Percentiles rank a stretch among this genome's conserved stretches.
phyloP scores from a whole-genome alignment of 192 early-diverging fungal species.

The Fimicolochytrium jonesii region DNA sequence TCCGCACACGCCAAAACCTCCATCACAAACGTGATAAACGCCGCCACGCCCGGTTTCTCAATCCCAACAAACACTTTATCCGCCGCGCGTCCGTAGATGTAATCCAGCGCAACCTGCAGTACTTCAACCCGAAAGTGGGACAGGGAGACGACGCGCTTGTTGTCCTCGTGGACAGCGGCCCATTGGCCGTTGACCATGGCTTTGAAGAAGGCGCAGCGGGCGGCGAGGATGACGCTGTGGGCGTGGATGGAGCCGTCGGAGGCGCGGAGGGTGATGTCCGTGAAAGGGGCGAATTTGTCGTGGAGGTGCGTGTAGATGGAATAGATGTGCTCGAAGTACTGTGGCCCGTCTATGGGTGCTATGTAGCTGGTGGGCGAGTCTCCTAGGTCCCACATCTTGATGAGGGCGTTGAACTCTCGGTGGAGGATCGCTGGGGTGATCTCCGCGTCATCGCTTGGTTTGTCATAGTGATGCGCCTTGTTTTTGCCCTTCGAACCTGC shows the following conservation, averaged over 20 bases:
- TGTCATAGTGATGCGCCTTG: too few relatives aligned
- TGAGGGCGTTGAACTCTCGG: conserved; percentile 12
- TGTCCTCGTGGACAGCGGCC: conserved; percentile 3
- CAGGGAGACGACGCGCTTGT: conserved; percentile 38
- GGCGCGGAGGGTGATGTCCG: neutral
- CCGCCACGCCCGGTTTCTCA: conserved; percentile 34
- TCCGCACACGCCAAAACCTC: conserved; percentile 59
- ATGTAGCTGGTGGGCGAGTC: too few relatives aligned
- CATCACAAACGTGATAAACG: conserved; percentile 48
- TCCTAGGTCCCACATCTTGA: conserved; percentile 10
- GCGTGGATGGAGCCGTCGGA: conserved; percentile 19
- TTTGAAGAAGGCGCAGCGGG: conserved; percentile 61
- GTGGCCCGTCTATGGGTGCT: too few relatives aligned
- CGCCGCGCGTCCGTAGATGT: conserved; percentile 41
- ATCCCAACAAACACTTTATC: conserved; percentile 34
- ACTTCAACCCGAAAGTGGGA: conserved; percentile 45
- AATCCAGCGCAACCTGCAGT: conserved; percentile 48
- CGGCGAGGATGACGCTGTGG: conserved; percentile 28
- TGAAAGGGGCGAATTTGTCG: neutral
- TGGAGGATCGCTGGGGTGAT: neutral
- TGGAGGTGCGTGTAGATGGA: neutral
- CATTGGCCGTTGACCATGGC: conserved; percentile 43
- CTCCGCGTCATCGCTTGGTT: neutral
- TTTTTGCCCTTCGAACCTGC: too few relatives aligned
- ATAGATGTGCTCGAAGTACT: neutral